These are phyloP conservation scores for Teunomyces aglyptinius DNA, from an alignment of 805 yeast genomes.

Conservation along the genomic window DNA sequence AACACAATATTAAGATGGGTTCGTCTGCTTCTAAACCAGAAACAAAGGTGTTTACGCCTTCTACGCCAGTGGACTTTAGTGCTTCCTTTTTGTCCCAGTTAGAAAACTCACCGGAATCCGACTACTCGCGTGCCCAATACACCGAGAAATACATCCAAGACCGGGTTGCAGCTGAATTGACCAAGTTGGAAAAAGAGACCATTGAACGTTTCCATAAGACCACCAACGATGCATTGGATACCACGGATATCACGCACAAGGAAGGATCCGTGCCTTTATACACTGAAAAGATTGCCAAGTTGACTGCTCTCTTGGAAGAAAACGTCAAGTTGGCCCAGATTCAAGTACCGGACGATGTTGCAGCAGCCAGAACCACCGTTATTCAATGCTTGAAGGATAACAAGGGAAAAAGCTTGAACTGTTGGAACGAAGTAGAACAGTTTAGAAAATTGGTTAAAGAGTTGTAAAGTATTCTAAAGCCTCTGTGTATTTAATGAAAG, in stretches of 20 bases:
- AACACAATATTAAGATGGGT: conserved; percentile 45
- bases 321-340: conserved; percentile 33
- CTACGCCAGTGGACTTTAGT: conserved; percentile 66
- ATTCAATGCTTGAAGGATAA: conserved; percentile 61
- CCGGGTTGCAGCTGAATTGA: conserved; percentile 57
- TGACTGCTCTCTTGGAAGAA: conserved; percentile 34
- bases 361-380: conserved; percentile 49
- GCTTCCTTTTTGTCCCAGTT: conserved; percentile 62
- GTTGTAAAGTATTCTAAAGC: conserved; percentile 22
- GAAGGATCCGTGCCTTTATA: conserved; percentile 26
- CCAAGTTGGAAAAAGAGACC: conserved; percentile 53
- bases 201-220: conserved; percentile 50
- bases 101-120: conserved; percentile 62
- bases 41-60: conserved; percentile 63
- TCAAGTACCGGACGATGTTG: conserved; percentile 37
- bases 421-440: conserved; percentile 76
- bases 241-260: conserved; percentile 24
- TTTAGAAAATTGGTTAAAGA: conserved; percentile 60
- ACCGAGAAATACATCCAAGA: conserved; percentile 66
- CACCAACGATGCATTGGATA: conserved; percentile 38
- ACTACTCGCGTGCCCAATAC: conserved; percentile 68
- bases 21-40: conserved; percentile 60
- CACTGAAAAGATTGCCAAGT: conserved; percentile 42
- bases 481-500: conserved; percentile 1
- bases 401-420: conserved; percentile 65